Evolutionary conservation across 129 eudicot genomes (phyloP), one percentile per base, ranked within the genome.

Genomic region (Flaveria trinervia): DNA sequence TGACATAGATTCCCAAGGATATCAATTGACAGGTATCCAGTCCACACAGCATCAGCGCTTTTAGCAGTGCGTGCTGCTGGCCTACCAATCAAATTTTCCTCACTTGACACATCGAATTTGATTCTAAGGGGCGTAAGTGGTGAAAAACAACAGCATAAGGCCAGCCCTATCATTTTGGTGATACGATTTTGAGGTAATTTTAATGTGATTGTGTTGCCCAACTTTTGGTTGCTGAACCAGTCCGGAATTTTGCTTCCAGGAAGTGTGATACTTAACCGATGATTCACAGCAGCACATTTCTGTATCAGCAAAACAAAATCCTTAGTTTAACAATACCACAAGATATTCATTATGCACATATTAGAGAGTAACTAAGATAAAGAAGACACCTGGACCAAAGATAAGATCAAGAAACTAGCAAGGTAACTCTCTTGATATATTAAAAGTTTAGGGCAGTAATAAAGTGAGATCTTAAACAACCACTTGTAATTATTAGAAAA

Each of bases 251-350:
- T 39, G 22, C 55, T 73, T 73, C 67, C 39, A 55, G 68, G 68
- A 56, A 57, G 43, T 20, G 52, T 25, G 7, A 55, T 43, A 7
- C 68, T 73, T 56, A 55, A 56, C 23, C 41, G 68, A 73, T 73
- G 68, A 56, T 55, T 73, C 77, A 73, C 68, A 41, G 67, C 39
- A 11, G 68, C 77, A 56, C 77, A 73, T 36, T 14, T 56, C 68
- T 73, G 68, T 56, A 73, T 23, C 41, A 49, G 1, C 41, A 56
- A 55, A 36, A 20, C 20, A 56, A 12, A 12, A 56, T 33, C 28
- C 41, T 22, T 14, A 15, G 11, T 26, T 26, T 14, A 28, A 50
- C 11, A 9, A 20, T 11, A 10, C 5, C 51, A 70, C 62, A 50
- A 70, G 20, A 71, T n/a, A 28, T 26, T 33, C 15, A 25, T 8